These are phyloP conservation scores for Diaporthe vaccinii DNA, from an alignment of 2,329 filamentous ascomycete species.

Conservation along the genomic window DNA sequence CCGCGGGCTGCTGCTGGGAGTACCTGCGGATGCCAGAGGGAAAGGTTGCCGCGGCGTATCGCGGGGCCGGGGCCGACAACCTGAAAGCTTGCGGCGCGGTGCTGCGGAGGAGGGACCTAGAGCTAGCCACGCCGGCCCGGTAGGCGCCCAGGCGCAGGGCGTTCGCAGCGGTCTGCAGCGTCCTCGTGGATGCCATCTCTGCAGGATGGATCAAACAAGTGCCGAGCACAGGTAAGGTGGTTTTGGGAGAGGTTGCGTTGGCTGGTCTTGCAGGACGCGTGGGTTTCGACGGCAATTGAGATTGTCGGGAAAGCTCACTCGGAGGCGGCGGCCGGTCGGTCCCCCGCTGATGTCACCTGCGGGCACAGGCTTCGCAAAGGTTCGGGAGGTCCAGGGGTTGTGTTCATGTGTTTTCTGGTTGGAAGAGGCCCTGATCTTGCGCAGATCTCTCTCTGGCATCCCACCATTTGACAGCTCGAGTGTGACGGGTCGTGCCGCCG, in stretches of 20 bases:
- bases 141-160: constrained; percentile 34
- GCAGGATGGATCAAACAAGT: not conserved
- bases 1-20: constrained; percentile 45
- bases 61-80: not conserved
- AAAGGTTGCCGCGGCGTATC: not conserved
- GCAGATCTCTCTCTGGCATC: constrained; percentile 17
- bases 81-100: not conserved
- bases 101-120: constrained; percentile 7
- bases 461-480: constrained; percentile 14
- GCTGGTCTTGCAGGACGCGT: not conserved
- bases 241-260: not conserved
- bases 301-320: not conserved
- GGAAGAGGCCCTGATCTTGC: not conserved
- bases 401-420: not conserved
- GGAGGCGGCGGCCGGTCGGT: constrained; percentile 15
- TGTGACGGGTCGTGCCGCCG: constrained; percentile 18
- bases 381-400: not conserved
- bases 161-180: constrained; percentile 18
- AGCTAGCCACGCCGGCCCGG: constrained; percentile 13
- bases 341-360: constrained; percentile 25
- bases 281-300: not conserved
- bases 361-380: constrained; percentile 23
- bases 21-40: constrained; percentile 42
- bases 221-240: not conserved
- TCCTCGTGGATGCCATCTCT: constrained; percentile 37